These are phyloP conservation scores for Salvia sclarea DNA, from an alignment of 305 asterid genomes.

Conservation along the genomic window DNA sequence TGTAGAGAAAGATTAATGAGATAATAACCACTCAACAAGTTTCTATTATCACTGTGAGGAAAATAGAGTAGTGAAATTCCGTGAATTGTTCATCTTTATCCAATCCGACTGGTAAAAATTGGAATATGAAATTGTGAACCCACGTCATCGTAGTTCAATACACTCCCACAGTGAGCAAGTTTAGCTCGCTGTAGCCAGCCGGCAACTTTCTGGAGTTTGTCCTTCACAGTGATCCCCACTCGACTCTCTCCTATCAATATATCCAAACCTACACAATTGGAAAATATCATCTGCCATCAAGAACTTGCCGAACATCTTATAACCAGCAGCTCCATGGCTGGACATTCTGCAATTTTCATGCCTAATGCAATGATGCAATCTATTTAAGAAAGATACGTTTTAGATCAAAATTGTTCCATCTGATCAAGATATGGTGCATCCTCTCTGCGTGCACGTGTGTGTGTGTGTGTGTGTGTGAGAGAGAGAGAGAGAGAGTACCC, in stretches of 20 bases:
- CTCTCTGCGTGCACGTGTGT: no score
- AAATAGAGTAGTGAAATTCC: background rate
- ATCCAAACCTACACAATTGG: conserved; percentile 42
- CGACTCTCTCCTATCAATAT: conserved; percentile 45
- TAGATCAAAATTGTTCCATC: background rate
- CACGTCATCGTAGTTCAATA: conserved; percentile 50
- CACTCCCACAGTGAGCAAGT: conserved; percentile 49
- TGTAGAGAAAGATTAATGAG: background rate
- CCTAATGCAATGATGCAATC: background rate
- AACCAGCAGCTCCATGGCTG: conserved; percentile 7
- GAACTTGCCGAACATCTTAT: background rate
- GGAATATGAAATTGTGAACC: conserved; percentile 19
- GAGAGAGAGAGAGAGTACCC: conserved; percentile 39
- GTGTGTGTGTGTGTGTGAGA: conserved; percentile 20
- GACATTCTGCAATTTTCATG: background rate
- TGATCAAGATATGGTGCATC: background rate
- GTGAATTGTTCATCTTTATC: background rate
- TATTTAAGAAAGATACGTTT: background rate
- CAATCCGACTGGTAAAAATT: background rate
- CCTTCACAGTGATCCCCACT: conserved; percentile 47
- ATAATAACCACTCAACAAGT: background rate
- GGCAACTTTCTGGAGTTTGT: conserved; percentile 59
- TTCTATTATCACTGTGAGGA: background rate
- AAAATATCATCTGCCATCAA: conserved; percentile 14
- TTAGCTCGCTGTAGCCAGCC: conserved; percentile 62